These are phyloP conservation scores for Sanchytrium tribonematis DNA, from an alignment of 371 early-diverging fungal species.

Conservation along the genomic window DNA sequence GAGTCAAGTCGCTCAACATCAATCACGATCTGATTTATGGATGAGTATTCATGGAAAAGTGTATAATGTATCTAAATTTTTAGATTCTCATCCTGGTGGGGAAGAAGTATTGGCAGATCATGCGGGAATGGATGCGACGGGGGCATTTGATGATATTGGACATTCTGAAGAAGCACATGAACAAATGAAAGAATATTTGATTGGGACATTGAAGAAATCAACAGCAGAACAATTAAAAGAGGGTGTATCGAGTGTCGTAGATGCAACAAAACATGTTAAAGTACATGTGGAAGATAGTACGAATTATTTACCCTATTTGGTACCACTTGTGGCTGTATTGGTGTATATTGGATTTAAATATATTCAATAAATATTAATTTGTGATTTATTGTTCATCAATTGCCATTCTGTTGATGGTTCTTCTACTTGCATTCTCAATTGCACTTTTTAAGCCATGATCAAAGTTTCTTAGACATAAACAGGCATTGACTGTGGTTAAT, in stretches of 20 bases:
- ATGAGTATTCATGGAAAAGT: slow-evolving; percentile 7
- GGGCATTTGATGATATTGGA: slow-evolving; percentile 78
- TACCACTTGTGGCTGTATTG: not conserved
- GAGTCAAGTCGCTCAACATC: slow-evolving; percentile 5
- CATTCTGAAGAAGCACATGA: slow-evolving; percentile 76
- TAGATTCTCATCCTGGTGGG: slow-evolving; percentile 4
- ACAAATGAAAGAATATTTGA: slow-evolving; percentile 29
- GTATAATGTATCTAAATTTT: slow-evolving; percentile 11
- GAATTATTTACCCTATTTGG: not conserved
- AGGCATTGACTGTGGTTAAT: slow-evolving; percentile 32
- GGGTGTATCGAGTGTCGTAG: not conserved
- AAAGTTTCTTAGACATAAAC: slow-evolving; percentile 43
- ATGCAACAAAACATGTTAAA: not conserved
- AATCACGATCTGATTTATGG: slow-evolving; percentile 8
- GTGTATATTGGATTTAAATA: not conserved
- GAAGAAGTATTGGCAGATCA: slow-evolving; percentile 2
- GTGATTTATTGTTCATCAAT: not conserved
- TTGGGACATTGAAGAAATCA: slow-evolving; percentile 30
- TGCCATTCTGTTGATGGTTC: not conserved
- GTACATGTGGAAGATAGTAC: not conserved
- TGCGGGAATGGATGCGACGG: slow-evolving; percentile 40
- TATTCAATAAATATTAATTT: not conserved
- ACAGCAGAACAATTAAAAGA: not conserved
- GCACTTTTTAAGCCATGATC: slow-evolving; percentile 36
- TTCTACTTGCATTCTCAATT: not conserved